Conservation (phyloP, 345 rosid genomes). For the Firmiana major region DNA sequence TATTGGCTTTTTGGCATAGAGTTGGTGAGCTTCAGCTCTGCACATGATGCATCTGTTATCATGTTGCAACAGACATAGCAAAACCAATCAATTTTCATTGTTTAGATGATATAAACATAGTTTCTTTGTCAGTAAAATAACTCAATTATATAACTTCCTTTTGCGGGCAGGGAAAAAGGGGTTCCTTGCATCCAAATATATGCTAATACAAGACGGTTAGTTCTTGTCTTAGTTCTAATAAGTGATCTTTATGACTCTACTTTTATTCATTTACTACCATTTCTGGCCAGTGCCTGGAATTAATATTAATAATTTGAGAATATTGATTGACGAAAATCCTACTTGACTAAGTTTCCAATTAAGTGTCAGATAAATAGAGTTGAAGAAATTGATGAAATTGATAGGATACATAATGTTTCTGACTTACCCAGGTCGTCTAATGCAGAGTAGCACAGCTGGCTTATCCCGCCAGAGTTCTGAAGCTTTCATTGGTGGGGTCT, state of each 20-base stretch:
- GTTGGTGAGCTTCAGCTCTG: conserved; percentile 72
- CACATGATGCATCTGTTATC: conserved; percentile 64
- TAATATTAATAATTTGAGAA: no score
- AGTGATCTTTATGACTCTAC: neutral
- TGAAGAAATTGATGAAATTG: neutral
- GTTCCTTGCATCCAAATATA: neutral
- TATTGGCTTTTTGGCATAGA: conserved; percentile 52
- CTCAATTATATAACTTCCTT: neutral
- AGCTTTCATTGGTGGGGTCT: conserved; percentile 64
- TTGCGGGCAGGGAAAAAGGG: neutral
- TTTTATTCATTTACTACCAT: neutral
- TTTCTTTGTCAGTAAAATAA: neutral
- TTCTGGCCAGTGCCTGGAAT: neutral
- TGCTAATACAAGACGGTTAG: no score
- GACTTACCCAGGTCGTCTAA: conserved; percentile 57
- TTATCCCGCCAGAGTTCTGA: conserved; percentile 53
- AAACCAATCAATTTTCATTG: neutral
- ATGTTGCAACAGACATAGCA: neutral
- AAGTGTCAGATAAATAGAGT: neutral
- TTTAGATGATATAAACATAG: neutral
- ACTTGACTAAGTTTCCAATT: neutral
- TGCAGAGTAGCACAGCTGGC: conserved; percentile 56
- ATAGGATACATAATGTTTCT: neutral
- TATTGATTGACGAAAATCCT: neutral
- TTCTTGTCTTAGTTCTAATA: neutral